A percentile compares a stretch with the other conserved stretches of the same genome.
Evolutionary conservation across 208 protist species (phyloP).

Genomic region (Dictyostelium gargantuum): DNA sequence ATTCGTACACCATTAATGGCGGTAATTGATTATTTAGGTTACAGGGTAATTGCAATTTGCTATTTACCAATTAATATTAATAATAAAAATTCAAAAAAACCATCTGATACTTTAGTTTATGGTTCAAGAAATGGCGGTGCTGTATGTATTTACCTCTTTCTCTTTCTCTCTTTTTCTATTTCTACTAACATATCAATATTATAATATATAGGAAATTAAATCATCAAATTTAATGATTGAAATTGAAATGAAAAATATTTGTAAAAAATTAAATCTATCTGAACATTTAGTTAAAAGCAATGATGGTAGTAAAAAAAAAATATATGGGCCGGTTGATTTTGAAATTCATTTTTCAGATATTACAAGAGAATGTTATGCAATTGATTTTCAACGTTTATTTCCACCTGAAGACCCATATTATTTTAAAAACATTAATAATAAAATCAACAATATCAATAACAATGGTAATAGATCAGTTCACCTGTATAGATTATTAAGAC

Average conservation of each 20-base stretch:
- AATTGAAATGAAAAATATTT: slow-evolving; percentile 15
- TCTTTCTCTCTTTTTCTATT: too few relatives aligned
- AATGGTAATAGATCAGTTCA: not conserved
- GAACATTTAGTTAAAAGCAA: not conserved
- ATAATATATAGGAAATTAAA: too few relatives aligned
- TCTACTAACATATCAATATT: too few relatives aligned
- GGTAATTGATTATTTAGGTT: slow-evolving; percentile 77
- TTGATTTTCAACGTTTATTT: slow-evolving; percentile 39
- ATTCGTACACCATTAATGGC: slow-evolving; percentile 69
- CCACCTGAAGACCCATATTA: slow-evolving; percentile 21
- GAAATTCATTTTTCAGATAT: slow-evolving; percentile 26
- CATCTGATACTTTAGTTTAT: slow-evolving; percentile 70
- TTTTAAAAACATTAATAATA: not conserved
- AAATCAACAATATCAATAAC: not conserved
- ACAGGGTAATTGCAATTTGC: slow-evolving; percentile 70
- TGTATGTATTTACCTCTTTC: not conserved
- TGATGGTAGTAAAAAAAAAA: not conserved
- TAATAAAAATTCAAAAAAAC: not conserved
- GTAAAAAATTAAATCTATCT: not conserved
- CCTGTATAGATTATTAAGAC: slow-evolving; percentile 32
- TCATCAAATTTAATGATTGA: not conserved
- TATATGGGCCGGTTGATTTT: slow-evolving; percentile 60
- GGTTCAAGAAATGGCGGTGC: slow-evolving; percentile 15
- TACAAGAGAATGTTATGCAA: not conserved
- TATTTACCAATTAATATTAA: slow-evolving; percentile 64